Evolutionary conservation across 2,329 filamentous ascomycete genomes (phyloP), one percentile per base, ranked within the genome.

Genomic region (Aureobasidium sp.): DNA sequence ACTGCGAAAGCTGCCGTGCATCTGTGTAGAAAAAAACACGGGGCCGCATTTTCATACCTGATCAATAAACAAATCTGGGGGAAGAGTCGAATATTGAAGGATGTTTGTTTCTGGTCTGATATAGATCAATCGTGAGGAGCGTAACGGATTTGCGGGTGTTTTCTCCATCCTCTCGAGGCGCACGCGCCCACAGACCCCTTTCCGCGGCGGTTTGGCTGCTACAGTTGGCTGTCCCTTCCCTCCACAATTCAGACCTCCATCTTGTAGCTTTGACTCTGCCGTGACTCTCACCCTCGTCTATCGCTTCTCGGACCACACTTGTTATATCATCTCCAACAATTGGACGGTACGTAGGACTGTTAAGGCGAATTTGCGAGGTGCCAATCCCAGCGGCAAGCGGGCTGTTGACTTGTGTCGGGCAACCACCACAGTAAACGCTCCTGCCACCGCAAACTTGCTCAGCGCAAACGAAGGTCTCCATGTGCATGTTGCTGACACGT

Each of bases 101-200:
- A 21, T 1, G 10, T 7, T 41, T 13, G 1, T 3, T 6, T 27
- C 9, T 30, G 25, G 8, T 21, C 16, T 13, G 32, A 34, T 34
- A 27, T 15, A 11, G 5, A 29, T 7, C 21, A 21, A 21, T 37
- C 2, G n/a, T 29, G 49, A 32, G 15, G 10, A 41, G 25, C 41
- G 32, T 21, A 36, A 42, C 36, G 57, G 57, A 50, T 50, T 45
- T 21, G 45, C 57, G 57, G 45, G 39, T 48, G 42, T 36, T 50
- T 21, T 59, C 55, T 59, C 55, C 55, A 59, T 59, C 42, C 29
- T 41, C 42, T 45, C 32, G 25, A 16, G 27, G 13, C 55, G 57
- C 57, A 50, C 57, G 45, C 34, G 10, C 55, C 52, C 41, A 50
- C 44, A 59, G 57, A 59, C 57, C 57, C 57, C 57, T 59, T 59